Evolutionary conservation across 2,329 filamentous ascomycete genomes (phyloP), one percentile per base, ranked within the genome.

Genomic region (Colletotrichum navitas): DNA sequence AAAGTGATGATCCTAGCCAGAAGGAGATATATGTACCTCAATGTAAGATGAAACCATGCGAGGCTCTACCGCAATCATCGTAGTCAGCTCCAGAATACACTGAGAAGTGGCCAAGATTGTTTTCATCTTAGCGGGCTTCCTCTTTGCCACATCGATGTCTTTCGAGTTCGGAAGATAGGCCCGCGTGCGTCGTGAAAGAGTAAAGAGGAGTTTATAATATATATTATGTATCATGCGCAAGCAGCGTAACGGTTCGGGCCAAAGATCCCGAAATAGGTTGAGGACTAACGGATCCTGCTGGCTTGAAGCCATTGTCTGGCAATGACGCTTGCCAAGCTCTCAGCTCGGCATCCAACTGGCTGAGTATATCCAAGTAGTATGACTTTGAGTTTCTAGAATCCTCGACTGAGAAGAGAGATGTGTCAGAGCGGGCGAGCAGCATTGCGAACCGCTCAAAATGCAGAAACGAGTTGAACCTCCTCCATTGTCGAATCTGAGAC

Each of bases 311-410:
- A 0, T 60, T 71, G 21, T 72, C 72, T 0, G 78, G 78, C 3
- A 80, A 74, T 2, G 77, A 77, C 29, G 73, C 56, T 0, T 79
- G 74, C 79, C 79, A 81, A 1, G 68, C 39, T 43, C 80, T 77
- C 24, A 78, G 63, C 64, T 80, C 79, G 2, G n/a, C 60, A 10
- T 55, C 52, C 10, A 80, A 71, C 63, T 78, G 76, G 14, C 77
- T 74, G 18, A 80, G 77, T 0, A 74, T 74, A 2, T 76, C 74
- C 3, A 79, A 70, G 52, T 76, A 78, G 59, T 76, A 75, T 2
- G 74, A 66, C 21, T 74, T 67, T 1, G 77, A 74, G 21, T 77
- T 76, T 0, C 77, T 74, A 0, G 75, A 73, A 8, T 76, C 77
- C 10, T 78, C 76, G 2, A 76, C 75, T 0, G 78, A 78, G 60